Percentiles rank a stretch among this genome's conserved stretches.
Conservation (phyloP, 2,329 filamentous ascomycete genomes). For the Fusarium domesticum region DNA sequence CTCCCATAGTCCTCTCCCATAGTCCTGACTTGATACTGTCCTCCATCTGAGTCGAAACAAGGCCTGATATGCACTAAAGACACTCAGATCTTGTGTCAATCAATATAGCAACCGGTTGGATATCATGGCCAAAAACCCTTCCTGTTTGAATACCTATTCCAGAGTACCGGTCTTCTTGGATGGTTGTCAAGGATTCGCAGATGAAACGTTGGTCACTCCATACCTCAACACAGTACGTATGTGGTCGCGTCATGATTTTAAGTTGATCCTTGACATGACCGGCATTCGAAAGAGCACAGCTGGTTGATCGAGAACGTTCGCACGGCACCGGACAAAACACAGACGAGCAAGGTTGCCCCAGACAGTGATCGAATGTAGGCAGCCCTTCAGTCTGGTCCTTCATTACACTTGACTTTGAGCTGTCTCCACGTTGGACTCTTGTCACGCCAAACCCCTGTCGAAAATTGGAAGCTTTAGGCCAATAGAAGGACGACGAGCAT, state of each 20-base stretch:
- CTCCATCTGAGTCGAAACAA: neutral
- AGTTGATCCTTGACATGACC: neutral
- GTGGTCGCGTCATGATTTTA: too few species aligned
- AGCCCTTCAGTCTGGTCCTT: neutral
- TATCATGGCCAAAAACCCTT: neutral
- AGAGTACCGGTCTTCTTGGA: too few species aligned
- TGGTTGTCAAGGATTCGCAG: neutral
- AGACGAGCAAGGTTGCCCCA: neutral
- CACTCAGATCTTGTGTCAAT: neutral
- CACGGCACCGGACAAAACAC: neutral
- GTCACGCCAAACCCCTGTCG: neutral
- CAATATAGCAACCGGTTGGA: neutral
- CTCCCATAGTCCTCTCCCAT: too few species aligned
- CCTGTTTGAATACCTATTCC: too few species aligned
- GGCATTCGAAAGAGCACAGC: neutral
- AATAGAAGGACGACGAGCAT: neutral
- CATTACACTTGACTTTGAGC: neutral
- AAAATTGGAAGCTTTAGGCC: neutral
- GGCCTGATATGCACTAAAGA: neutral
- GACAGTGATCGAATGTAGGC: neutral
- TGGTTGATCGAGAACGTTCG: neutral
- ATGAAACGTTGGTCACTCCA: neutral
- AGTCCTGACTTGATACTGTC: slow-evolving; percentile 13
- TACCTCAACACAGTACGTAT: too few species aligned
- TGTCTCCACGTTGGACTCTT: neutral